phyloP scores from a whole-genome alignment of 129 eudicot species.

The Lactuca sativa region DNA sequence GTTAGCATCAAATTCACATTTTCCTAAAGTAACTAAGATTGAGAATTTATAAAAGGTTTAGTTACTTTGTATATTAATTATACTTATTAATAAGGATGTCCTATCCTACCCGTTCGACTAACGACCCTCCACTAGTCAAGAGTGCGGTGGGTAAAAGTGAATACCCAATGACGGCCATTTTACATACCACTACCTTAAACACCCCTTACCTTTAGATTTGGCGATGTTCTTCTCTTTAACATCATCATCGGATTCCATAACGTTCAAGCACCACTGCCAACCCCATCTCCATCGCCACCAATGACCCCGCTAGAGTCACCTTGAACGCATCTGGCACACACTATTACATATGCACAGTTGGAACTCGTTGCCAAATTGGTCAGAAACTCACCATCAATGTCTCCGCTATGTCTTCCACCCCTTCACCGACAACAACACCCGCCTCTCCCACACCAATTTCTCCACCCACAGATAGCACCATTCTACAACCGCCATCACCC shows the following conservation, averaged over 20 bases:
- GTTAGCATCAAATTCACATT: too few species aligned
- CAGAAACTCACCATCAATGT: conserved; percentile 43
- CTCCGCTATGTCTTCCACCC: conserved; percentile 9
- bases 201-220: conserved; percentile 33
- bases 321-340: conserved; percentile 40
- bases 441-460: conserved; percentile 12
- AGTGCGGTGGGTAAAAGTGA: too few species aligned
- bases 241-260: conserved; percentile 37
- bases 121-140: too few species aligned
- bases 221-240: conserved; percentile 48
- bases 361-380: conserved; percentile 37
- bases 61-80: too few species aligned
- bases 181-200: too few species aligned
- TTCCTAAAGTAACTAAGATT: too few species aligned
- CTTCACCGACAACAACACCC: conserved; percentile 5
- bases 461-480: conserved; percentile 5
- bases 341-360: conserved; percentile 39
- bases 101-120: too few species aligned
- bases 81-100: too few species aligned
- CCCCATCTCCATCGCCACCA: conserved; percentile 22
- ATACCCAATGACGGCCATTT: too few species aligned
- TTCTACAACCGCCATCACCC: conserved; percentile 13
- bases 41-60: too few species aligned
- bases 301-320: conserved; percentile 40
- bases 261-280: conserved; percentile 48